Evolutionary conservation across 176 grass and related monocot species (phyloP).

Genomic region (Carex parvula): DNA sequence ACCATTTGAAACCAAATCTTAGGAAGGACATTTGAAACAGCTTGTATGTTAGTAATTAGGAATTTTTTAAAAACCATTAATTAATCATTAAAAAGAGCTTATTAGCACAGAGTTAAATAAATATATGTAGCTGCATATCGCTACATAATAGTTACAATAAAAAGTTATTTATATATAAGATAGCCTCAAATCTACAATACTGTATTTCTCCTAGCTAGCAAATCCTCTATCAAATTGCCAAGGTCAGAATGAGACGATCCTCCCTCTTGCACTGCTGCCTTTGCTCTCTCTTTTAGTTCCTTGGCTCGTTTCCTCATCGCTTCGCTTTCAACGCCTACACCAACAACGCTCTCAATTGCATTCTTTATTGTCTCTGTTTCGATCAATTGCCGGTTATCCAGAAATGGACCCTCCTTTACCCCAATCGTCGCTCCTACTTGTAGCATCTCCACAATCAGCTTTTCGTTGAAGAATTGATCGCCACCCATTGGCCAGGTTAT

Average conservation of each 20-base stretch:
- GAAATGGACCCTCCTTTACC: not conserved
- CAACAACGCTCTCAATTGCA: not conserved
- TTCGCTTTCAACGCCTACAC: not conserved
- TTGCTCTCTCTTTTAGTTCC: not conserved
- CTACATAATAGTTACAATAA: not conserved
- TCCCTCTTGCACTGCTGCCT: not conserved
- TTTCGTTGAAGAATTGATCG: conserved; percentile 40
- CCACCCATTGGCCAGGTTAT: conserved; percentile 27
- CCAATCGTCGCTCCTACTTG: conserved; percentile 7
- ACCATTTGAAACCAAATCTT: too few relatives aligned
- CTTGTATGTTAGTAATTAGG: too few relatives aligned
- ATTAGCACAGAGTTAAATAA: not conserved
- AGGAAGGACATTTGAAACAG: too few relatives aligned
- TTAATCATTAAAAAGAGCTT: not conserved
- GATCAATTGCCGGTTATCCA: not conserved
- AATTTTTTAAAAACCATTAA: too few relatives aligned
- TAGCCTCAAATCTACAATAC: not conserved
- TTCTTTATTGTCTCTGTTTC: conserved; percentile 9
- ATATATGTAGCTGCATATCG: not conserved
- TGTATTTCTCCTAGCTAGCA: not conserved
- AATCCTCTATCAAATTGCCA: not conserved
- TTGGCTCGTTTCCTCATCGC: not conserved
- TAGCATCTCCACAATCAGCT: conserved; percentile 27
- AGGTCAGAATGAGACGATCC: not conserved
- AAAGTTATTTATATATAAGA: not conserved